Evolutionary conservation across 106 monocot genomes (phyloP).

Genomic region (Platanthera zijinensis): DNA sequence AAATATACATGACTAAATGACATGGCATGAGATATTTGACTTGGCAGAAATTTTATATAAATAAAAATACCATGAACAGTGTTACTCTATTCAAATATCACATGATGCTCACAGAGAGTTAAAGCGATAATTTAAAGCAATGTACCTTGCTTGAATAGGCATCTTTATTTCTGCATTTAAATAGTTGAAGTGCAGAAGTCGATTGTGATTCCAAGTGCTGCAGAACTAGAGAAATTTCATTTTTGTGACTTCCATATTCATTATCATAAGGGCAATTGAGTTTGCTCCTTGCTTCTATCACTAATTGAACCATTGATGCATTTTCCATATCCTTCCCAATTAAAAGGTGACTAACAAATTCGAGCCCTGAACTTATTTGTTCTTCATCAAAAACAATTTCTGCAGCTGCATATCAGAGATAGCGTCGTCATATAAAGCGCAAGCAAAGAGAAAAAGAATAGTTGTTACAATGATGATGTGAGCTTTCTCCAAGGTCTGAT

Average conservation of each 20-base stretch:
- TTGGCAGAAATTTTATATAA: no score
- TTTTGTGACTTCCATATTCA: conserved; percentile 9
- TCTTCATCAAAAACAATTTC: conserved; percentile 35
- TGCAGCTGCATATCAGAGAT: conserved; percentile 30
- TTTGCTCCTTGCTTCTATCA: conserved; percentile 1
- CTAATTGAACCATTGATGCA: neutral
- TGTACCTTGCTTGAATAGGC: conserved; percentile 24
- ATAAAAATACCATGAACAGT: no score
- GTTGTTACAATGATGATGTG: neutral
- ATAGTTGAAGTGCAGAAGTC: conserved; percentile 18
- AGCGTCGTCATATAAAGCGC: neutral
- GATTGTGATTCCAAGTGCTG: conserved; percentile 48
- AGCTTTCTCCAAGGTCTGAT: neutral
- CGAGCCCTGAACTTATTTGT: conserved; percentile 3
- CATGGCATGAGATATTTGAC: no score
- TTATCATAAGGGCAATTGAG: conserved; percentile 2
- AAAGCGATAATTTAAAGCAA: neutral
- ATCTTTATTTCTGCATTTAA: conserved; percentile 28
- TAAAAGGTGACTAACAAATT: conserved; percentile 9
- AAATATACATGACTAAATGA: no score
- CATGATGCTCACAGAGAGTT: neutral
- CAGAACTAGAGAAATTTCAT: conserved; percentile 28
- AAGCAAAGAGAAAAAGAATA: neutral
- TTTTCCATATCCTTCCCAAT: conserved; percentile 4
- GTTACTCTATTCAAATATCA: neutral